Evolutionary conservation across 345 rosid species (phyloP).

Genomic region (Rubroshorea leprosula): DNA sequence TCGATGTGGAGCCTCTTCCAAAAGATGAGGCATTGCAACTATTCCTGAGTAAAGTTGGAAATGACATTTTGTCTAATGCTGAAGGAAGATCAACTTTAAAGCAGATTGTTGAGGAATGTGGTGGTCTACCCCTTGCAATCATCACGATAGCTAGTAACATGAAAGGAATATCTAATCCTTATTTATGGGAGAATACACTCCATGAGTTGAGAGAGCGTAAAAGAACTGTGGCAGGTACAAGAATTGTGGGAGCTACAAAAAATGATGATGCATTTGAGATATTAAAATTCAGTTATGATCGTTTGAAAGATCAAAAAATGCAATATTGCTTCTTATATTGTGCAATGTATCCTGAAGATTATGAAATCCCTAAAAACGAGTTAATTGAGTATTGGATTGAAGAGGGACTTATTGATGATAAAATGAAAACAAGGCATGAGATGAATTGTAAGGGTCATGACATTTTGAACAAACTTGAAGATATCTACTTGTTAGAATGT

Average conservation of each 20-base stretch:
- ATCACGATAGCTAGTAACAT: conserved; percentile 6
- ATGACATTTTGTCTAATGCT: neutral
- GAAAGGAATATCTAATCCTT: neutral
- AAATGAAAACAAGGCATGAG: neutral
- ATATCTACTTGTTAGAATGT: conserved; percentile 12
- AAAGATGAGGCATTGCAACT: neutral
- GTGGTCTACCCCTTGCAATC: conserved; percentile 5
- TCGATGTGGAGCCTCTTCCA: neutral
- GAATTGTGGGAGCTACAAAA: neutral
- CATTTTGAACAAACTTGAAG: conserved; percentile 15
- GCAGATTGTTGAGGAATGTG: conserved; percentile 12
- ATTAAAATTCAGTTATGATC: conserved; percentile 10
- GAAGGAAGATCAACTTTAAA: neutral
- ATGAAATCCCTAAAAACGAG: neutral
- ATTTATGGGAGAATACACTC: neutral
- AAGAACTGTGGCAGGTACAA: neutral
- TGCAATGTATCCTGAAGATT: conserved; percentile 18
- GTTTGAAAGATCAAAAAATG: conserved; percentile 6
- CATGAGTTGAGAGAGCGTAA: neutral
- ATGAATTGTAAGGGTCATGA: conserved; percentile 10
- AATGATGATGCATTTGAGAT: neutral
- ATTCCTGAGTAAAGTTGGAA: neutral
- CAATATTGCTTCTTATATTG: conserved; percentile 19
- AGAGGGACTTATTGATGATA: conserved; percentile 13
- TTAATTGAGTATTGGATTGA: conserved; percentile 19